Base-by-base conservation (phyloP, 805 yeast species). In the Pichia scutulata region DNA sequence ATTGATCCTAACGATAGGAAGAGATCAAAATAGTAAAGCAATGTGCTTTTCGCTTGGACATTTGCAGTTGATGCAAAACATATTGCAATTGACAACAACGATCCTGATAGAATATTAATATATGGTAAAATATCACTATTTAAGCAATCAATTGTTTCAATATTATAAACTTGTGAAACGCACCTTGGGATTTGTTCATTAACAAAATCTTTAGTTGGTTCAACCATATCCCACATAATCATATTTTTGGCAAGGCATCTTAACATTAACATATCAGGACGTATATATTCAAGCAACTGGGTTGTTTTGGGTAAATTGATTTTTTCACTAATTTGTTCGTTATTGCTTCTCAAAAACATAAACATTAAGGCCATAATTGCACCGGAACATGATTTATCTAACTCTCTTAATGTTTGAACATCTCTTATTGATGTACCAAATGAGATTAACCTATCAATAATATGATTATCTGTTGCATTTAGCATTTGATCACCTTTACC, bases 181-280 rank as follows among this genome's bases (percentile, higher is more conserved):
- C 72, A 67, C 0, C 44, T 45, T 0, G 95, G 92, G 3, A 86
- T 69, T 52, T 80, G 80, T 0, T 65, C 53, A 44, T 74, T 72
- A 2, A 85, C 74, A 92, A 92, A 86, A 4, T 62, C 68, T 7
- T 59, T 56, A 0, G 75, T 64, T 10, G 68, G 64, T 2, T 73
- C 76, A n/a, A 88, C 77, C 1, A 61, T 55, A 51, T 78, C 77
- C 96, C 96, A 89, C 75, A 82, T 60, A 7, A 90, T 80, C 58
- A 90, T 63, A 59, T 84, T 78, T 52, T 71, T 71, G 0, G 85
- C 81, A 45, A 86, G 67, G 47, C 82, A 77, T 40, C 95, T 67
- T 40, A 89, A 68, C 57, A 88, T 69, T 37, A 88, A 66, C 18
- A 86, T 61, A 58, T 89, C 96, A 0, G 98, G 97, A 52, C 96